Conservation (phyloP, 139 green algal genomes). For the Picochlorum sp. region DNA sequence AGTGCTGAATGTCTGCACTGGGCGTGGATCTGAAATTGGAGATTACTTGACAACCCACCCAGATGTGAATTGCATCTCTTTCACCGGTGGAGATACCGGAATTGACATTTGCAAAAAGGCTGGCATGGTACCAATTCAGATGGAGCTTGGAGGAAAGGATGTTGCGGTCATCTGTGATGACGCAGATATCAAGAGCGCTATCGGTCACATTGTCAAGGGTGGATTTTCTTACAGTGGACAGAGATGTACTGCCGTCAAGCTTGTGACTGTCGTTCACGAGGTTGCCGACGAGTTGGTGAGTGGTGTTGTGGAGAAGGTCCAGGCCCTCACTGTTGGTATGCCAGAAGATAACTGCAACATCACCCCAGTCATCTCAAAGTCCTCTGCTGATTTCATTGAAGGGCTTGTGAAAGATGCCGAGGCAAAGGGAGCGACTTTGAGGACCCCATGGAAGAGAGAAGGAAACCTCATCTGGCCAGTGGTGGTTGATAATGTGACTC, state of each 20-base stretch:
- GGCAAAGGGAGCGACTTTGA: conserved; percentile 58
- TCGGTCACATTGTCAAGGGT: conserved; percentile 87
- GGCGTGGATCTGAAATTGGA: conserved; percentile 83
- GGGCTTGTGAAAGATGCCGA: conserved; percentile 66
- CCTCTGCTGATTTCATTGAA: conserved; percentile 89
- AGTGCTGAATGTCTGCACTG: conserved; percentile 73
- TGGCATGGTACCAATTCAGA: conserved; percentile 90
- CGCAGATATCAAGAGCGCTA: conserved; percentile 80
- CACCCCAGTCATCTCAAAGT: conserved; percentile 76
- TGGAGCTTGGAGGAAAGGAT: conserved; percentile 97
- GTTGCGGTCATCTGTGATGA: conserved; percentile 85
- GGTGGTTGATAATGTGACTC: conserved; percentile 81
- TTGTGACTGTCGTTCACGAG: conserved; percentile 27
- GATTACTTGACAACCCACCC: conserved; percentile 91
- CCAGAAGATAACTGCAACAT: conserved; percentile 86
- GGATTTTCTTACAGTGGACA: conserved; percentile 87
- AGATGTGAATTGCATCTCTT: conserved; percentile 76
- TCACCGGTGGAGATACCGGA: conserved; percentile 78
- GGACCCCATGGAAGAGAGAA: conserved; percentile 61
- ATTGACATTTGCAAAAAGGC: conserved; percentile 78
- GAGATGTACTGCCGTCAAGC: conserved; percentile 88
- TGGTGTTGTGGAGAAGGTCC: conserved; percentile 41
- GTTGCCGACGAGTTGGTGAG: conserved; percentile 19
- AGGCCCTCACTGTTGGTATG: conserved; percentile 70
- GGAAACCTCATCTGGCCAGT: conserved; percentile 91